Conservation (phyloP, 2,329 filamentous ascomycete genomes). For the Xylaria sp. region DNA sequence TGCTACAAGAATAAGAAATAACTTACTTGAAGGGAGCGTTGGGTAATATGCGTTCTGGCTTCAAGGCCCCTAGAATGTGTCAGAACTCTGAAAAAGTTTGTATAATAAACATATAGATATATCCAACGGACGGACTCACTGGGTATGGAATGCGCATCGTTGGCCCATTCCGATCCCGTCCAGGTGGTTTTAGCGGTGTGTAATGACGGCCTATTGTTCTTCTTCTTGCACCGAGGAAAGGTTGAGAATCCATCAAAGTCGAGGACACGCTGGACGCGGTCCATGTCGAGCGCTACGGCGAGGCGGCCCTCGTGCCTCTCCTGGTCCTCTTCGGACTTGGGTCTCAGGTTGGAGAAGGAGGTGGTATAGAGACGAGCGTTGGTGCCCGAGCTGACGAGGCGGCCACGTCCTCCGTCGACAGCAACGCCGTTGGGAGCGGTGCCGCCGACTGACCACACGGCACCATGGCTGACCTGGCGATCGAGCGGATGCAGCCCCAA, state of each 20-base stretch:
- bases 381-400: slow-evolving; percentile 74
- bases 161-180: slow-evolving; percentile 57
- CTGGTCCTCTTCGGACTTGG: slow-evolving; percentile 66
- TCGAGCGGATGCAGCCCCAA: slow-evolving; percentile 47
- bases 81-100: slow-evolving; percentile 22
- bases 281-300: slow-evolving; percentile 83
- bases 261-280: slow-evolving; percentile 74
- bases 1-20: not conserved
- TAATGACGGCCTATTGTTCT: slow-evolving; percentile 40
- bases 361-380: slow-evolving; percentile 74
- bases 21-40: slow-evolving; percentile 80
- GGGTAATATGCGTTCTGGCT: slow-evolving; percentile 65
- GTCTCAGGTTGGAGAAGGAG: slow-evolving; percentile 57
- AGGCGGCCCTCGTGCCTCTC: slow-evolving; percentile 79
- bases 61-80: slow-evolving; percentile 37
- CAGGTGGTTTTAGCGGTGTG: slow-evolving; percentile 53
- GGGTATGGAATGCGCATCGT: slow-evolving; percentile 40
- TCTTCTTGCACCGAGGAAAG: slow-evolving; percentile 46
- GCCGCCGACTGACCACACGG: slow-evolving; percentile 84
- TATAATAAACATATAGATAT: not conserved
- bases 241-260: slow-evolving; percentile 57
- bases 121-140: slow-evolving; percentile 34
- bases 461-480: slow-evolving; percentile 71
- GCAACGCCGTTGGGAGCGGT: slow-evolving; percentile 62
- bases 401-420: slow-evolving; percentile 71